Evolutionary conservation across 768 basidiomycete species (phyloP).

Genomic region (Lactarius evosmus): DNA sequence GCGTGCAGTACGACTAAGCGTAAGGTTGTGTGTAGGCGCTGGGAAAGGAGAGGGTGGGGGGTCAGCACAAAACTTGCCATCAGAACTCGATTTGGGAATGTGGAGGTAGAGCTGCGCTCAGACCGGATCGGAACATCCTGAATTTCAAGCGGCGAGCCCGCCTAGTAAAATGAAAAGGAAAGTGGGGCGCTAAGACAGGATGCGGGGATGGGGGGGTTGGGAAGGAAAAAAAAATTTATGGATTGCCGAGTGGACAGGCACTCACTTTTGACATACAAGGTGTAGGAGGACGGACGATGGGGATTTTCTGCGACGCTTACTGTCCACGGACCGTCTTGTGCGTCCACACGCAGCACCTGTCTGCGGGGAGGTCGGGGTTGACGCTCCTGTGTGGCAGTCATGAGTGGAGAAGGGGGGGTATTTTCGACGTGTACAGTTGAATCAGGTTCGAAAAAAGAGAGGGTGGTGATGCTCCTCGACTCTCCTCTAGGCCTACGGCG

Average conservation of each 20-base stretch:
- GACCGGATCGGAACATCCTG: constrained; percentile 4
- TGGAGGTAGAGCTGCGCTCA: constrained; percentile 24
- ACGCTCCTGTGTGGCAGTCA: constrained; percentile 31
- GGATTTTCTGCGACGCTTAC: constrained; percentile 86
- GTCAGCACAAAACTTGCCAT: constrained; percentile 11
- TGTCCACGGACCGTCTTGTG: constrained; percentile 81
- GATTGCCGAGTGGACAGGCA: constrained; percentile 27
- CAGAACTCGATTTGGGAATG: constrained; percentile 27
- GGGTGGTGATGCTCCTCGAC: constrained; percentile 41
- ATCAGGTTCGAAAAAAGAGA: constrained; percentile 43
- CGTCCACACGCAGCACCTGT: constrained; percentile 61
- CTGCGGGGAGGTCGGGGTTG: constrained; percentile 34
- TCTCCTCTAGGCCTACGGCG: constrained; percentile 38
- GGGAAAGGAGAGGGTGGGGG: constrained; percentile 28
- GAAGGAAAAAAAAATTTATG: constrained; percentile 26
- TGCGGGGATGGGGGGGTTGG: constrained; percentile 23
- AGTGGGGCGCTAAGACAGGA: constrained; percentile 7
- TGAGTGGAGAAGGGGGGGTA: constrained; percentile 24
- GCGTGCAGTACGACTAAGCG: constrained; percentile 70
- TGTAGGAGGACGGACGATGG: constrained; percentile 68
- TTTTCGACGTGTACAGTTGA: constrained; percentile 34
- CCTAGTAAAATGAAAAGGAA: constrained; percentile 24
- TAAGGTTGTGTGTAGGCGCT: constrained; percentile 90
- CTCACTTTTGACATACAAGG: constrained; percentile 90
- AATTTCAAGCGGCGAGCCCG: constrained; percentile 23